Evolutionary conservation across 495 filamentous ascomycete genomes (phyloP).

Genomic region (Penicillium mononematosum): DNA sequence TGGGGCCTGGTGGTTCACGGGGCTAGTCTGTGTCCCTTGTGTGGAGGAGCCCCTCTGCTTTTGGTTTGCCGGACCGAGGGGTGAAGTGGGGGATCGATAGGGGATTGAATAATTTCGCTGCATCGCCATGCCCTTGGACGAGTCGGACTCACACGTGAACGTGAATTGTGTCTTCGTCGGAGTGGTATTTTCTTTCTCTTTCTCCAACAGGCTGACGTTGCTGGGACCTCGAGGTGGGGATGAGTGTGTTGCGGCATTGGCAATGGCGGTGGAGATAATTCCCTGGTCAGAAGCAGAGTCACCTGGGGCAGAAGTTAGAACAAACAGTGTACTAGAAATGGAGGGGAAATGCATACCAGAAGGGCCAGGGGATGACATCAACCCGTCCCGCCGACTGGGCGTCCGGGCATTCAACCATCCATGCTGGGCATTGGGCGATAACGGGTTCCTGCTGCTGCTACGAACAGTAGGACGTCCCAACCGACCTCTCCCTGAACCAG

Average conservation of each 20-base stretch:
- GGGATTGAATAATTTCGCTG: conserved; percentile 39
- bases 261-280: conserved; percentile 88
- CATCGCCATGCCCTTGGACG: conserved; percentile 60
- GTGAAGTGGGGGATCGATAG: conserved; percentile 37
- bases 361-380: conserved; percentile 41
- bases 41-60: conserved; percentile 47
- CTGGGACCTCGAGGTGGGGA: conserved; percentile 60
- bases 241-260: conserved; percentile 74
- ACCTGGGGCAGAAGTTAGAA: conserved; percentile 26
- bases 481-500: conserved; percentile 76
- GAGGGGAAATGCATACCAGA: conserved; percentile 30
- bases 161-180: conserved; percentile 82
- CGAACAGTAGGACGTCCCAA: conserved; percentile 59
- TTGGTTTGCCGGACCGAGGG: conserved; percentile 28
- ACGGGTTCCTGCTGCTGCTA: conserved; percentile 62
- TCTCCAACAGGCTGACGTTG: conserved; percentile 74
- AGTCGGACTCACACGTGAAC: conserved; percentile 82
- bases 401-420: conserved; percentile 37
- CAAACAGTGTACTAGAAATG: neutral
- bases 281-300: conserved; percentile 56
- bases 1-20: conserved; percentile 36
- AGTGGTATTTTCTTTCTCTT: conserved; percentile 63
- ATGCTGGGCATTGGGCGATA: conserved; percentile 47
- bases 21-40: conserved; percentile 63
- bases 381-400: conserved; percentile 38